Base-by-base conservation (phyloP, 768 basidiomycete genomes). In the Artomyces pyxidatus region DNA sequence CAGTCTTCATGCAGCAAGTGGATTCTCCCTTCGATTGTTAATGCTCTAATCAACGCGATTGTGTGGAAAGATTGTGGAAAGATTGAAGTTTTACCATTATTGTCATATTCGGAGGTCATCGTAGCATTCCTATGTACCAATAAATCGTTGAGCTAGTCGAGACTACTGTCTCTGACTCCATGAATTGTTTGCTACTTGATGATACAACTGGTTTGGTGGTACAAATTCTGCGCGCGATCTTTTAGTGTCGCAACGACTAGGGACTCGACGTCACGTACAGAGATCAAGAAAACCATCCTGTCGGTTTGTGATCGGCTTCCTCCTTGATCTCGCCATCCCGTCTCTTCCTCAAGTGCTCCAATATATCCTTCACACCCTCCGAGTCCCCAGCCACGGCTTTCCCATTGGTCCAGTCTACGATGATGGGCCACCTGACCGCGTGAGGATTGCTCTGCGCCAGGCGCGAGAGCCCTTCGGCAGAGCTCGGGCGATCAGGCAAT, bases 391-490 rank as follows among this genome's bases (percentile, higher is more conserved):
- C 65, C 17, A 74, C 73, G 9, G 78, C 84, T 37, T 71, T 71
- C 1, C 87, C 87, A 21, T 70, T 74, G 14, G 70, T 65, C 87
- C 87, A 89, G 56, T 89, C 80, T 2, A 89, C 87, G 0, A 89
- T 83, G 40, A 89, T 74, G 0, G 87, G 87, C 85, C 85, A 89
- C 54, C 80, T 85, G 55, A 88, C 63, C 14, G 76, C 78, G 12
- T 70, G 71, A 1, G 80, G 83, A 49, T 80, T 80, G 62, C 71
- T 68, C 38, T 66, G 56, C 0, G 71, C 84, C 9, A 86, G 69
- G 25, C 72, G 65, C 2, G 67, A 67, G 8, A 88, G 67, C 7
- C 64, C 74, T 5, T 71, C 63, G 0, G 75, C 56, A 25, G 23
- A 64, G 74, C 6, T 76, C 68, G 0, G 72, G 65, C 50, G 59